These are phyloP conservation scores for Erysimum cheiranthoides DNA, from an alignment of 345 rosid genomes.

Conservation along the genomic window DNA sequence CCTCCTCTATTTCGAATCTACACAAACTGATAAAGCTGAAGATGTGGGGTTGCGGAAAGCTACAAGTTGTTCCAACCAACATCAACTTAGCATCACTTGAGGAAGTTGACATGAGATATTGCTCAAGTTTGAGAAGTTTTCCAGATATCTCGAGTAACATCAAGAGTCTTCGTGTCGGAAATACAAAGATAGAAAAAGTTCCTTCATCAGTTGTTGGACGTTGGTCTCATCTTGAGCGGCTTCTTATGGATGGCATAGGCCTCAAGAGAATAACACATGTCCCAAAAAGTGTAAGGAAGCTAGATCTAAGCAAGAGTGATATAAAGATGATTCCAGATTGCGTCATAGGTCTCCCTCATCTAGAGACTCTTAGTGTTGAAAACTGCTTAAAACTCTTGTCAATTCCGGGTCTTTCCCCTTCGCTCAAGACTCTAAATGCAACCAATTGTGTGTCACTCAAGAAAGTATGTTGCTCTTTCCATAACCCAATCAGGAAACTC, in stretches of 20 bases:
- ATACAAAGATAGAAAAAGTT: not conserved
- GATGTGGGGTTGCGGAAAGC: not conserved
- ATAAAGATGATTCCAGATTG: constrained; percentile 23
- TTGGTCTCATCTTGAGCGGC: not conserved
- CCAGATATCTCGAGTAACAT: constrained; percentile 36
- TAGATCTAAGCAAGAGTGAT: constrained; percentile 6
- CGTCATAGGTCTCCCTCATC: not conserved
- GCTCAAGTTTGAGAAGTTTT: constrained; percentile 29
- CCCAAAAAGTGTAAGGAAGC: not conserved
- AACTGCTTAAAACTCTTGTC: not conserved
- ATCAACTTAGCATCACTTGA: constrained; percentile 24
- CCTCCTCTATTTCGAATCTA: constrained; percentile 17
- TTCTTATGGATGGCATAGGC: not conserved
- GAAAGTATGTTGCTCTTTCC: not conserved
- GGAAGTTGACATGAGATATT: not conserved
- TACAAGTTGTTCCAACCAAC: constrained; percentile 20
- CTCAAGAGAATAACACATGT: constrained; percentile 20
- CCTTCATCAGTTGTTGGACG: constrained; percentile 1
- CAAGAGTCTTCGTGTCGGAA: not conserved
- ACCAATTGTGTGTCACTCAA: not conserved
- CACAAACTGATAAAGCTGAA: constrained; percentile 20
- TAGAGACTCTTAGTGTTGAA: not conserved
- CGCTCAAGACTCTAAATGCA: not conserved
- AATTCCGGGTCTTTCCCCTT: not conserved
- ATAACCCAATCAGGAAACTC: not conserved